A percentile compares a stretch with the other conserved stretches of the same genome.
These are phyloP conservation scores for Davidsoniella virescens DNA, from an alignment of 2,329 filamentous ascomycete species.

Conservation along the genomic window DNA sequence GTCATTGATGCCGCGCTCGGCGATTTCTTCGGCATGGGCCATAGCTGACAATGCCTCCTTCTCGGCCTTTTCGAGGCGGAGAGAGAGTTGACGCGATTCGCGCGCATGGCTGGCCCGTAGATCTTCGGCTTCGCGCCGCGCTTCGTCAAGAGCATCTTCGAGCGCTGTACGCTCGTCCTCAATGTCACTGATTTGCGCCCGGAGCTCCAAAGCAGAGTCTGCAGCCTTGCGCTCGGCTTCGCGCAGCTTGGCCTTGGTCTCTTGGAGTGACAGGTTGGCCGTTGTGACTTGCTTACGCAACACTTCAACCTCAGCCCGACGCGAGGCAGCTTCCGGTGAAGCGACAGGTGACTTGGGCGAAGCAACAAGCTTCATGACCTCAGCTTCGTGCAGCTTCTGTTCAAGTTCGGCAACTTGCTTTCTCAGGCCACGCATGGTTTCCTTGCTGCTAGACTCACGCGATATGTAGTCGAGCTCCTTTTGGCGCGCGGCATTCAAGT, in stretches of 20 bases:
- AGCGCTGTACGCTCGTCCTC: slow-evolving; percentile 43
- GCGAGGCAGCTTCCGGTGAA: slow-evolving; percentile 31
- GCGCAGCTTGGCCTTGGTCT: slow-evolving; percentile 32
- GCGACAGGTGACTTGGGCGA: slow-evolving; percentile 9
- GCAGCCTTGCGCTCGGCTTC: slow-evolving; percentile 33
- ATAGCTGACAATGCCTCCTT: slow-evolving; percentile 26
- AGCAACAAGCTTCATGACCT: slow-evolving; percentile 29
- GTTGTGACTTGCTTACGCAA: slow-evolving; percentile 44
- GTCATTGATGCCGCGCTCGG: slow-evolving; percentile 19
- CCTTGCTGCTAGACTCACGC: slow-evolving; percentile 48
- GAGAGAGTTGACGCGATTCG: slow-evolving; percentile 27
- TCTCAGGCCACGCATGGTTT: slow-evolving; percentile 45
- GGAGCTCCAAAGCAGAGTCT: slow-evolving; percentile 30
- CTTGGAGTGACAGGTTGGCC: slow-evolving; percentile 42
- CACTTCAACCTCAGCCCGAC: slow-evolving; percentile 39
- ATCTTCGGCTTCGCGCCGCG: slow-evolving; percentile 34
- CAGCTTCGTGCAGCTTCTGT: slow-evolving; percentile 47
- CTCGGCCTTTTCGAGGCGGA: slow-evolving; percentile 34
- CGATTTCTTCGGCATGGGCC: slow-evolving; percentile 19
- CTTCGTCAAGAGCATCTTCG: slow-evolving; percentile 41
- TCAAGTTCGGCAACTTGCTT: slow-evolving; percentile 51
- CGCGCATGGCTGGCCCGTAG: slow-evolving; percentile 28
- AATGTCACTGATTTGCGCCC: slow-evolving; percentile 37
- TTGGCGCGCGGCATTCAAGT: slow-evolving; percentile 46
- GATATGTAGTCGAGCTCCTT: slow-evolving; percentile 49